These are phyloP conservation scores for Astrephomene gubernaculifera DNA, from an alignment of 139 green algal genomes.

Conservation along the genomic window DNA sequence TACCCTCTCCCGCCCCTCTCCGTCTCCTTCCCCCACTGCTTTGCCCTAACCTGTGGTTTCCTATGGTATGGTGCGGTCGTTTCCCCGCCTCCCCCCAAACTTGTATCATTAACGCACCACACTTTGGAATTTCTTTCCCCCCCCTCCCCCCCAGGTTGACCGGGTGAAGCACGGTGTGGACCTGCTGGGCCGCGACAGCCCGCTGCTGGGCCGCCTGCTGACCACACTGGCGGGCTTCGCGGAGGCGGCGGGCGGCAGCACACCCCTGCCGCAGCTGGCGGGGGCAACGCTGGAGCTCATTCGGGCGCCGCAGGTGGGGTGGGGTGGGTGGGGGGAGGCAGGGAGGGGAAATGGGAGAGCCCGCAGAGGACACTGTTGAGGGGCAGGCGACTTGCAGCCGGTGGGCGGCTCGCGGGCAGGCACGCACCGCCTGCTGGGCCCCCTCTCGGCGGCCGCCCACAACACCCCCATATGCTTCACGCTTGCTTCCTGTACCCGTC, in stretches of 20 bases:
- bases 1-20: background rate
- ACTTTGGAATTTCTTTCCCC: no score
- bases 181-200: slow-evolving; percentile 72
- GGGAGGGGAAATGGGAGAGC: background rate
- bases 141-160: slow-evolving; percentile 48
- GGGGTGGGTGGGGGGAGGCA: background rate
- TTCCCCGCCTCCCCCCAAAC: no score
- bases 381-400: background rate
- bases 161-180: slow-evolving; percentile 81
- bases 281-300: slow-evolving; percentile 81
- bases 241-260: slow-evolving; percentile 50
- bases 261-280: slow-evolving; percentile 60
- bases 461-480: background rate
- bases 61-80: no score
- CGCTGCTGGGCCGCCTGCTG: slow-evolving; percentile 82
- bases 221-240: slow-evolving; percentile 61
- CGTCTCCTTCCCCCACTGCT: no score
- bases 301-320: slow-evolving; percentile 53
- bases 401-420: no score
- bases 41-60: no score
- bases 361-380: background rate
- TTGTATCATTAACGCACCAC: no score
- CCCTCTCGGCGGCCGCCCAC: background rate
- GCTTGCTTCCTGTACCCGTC: background rate
- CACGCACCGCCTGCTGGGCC: background rate